Evolutionary conservation across 768 basidiomycete species (phyloP), one percentile per base, ranked within the genome.

Genomic region (Infundibulicybe gibba): DNA sequence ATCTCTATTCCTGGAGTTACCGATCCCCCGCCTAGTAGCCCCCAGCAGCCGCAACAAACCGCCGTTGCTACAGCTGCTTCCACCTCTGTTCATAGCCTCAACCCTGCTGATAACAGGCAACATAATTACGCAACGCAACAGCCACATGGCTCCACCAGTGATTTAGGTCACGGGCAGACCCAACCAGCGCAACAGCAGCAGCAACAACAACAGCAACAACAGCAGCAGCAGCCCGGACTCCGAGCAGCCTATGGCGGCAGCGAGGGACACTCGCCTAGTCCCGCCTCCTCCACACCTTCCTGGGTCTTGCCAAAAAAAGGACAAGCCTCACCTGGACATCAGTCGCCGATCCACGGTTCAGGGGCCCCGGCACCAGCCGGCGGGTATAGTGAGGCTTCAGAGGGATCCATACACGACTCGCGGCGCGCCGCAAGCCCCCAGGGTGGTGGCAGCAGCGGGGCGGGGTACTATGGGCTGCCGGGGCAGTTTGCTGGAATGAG

Each of bases 1-100:
- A 64, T 85, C 41, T 81, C 80, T 2, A 80, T 91, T 1, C 89
- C 88, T 6, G 89, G 87, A 2, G 72, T 91, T 38, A 83, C 79
- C 54, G 80, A 79, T 17, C 53, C 57, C 1, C 39, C 60, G 39
- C 15, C 20, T 9, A 52, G 58, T 15, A 41, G 31, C 21, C 53
- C 52, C 25, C 53, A 61, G 34, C 59, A 58, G n/a, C 57, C 56
- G 32, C 38, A 31, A 40, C 49, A 52, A 58, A 45, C 47, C 41
- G n/a, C 58, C 48, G 14, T 54, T 49, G 39, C 44, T 40, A 17
- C 47, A 49, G 32, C 57, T 57, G 44, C 56, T 57, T 33, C 59
- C 47, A 16, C 54, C 51, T 13, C 54, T 58, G 43, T 42, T 49
- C 30, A 52, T 60, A 44, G 48, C 49, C 1, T 56, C 55, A 30